phyloP scores from a whole-genome alignment of 2,329 filamentous ascomycete species.

The Zalaria sp. region DNA sequence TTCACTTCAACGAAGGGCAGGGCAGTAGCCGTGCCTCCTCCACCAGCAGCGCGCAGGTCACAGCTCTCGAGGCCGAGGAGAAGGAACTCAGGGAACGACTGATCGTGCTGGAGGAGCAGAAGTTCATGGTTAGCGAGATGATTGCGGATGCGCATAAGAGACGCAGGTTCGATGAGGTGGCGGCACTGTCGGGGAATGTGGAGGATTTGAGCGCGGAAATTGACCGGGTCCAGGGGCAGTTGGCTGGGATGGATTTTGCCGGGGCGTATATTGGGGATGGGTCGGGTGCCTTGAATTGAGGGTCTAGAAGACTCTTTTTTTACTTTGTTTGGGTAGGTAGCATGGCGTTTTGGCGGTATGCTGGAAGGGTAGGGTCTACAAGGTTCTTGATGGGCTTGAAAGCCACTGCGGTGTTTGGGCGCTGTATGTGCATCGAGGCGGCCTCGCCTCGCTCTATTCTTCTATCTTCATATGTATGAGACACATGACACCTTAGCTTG shows the following conservation, averaged over 20 bases:
- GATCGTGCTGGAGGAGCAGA: slow-evolving; percentile 80
- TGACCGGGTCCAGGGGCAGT: slow-evolving; percentile 25
- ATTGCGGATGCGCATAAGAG: slow-evolving; percentile 61
- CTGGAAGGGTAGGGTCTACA: too few relatives aligned
- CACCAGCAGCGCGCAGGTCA: slow-evolving; percentile 38
- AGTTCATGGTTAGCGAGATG: slow-evolving; percentile 80
- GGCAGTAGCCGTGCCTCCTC: slow-evolving; percentile 40
- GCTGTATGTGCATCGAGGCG: too few relatives aligned
- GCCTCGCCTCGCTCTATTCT: too few relatives aligned
- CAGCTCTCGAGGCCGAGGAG: slow-evolving; percentile 66
- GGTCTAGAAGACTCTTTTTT: not conserved
- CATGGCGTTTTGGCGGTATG: too few relatives aligned
- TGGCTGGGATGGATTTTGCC: slow-evolving; percentile 22
- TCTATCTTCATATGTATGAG: too few relatives aligned
- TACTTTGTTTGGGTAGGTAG: too few relatives aligned
- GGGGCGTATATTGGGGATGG: slow-evolving; percentile 13
- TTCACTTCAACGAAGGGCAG: slow-evolving; percentile 42
- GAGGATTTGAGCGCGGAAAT: slow-evolving; percentile 76
- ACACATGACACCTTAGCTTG: not conserved
- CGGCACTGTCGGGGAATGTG: slow-evolving; percentile 62
- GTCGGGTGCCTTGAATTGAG: not conserved
- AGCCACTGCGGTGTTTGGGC: too few relatives aligned
- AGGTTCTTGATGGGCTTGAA: too few relatives aligned
- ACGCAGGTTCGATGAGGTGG: slow-evolving; percentile 74
- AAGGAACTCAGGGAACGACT: slow-evolving; percentile 66